Percentiles rank a stretch among this genome's conserved stretches.
Conservation (phyloP, 2,329 filamentous ascomycete genomes). For the Sphaceloma murrayae region DNA sequence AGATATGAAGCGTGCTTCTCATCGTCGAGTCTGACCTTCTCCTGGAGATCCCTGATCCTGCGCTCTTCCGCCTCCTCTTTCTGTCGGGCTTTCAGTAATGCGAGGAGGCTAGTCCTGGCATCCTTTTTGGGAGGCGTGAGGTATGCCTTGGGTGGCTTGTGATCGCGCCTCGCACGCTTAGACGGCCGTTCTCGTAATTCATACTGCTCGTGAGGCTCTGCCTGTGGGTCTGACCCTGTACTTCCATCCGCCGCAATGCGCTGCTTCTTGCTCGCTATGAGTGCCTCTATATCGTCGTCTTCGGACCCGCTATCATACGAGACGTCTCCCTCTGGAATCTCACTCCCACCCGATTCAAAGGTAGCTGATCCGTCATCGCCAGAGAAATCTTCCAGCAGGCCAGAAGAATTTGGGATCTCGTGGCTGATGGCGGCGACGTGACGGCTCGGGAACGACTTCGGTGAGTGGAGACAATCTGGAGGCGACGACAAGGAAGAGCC, state of each 20-base stretch:
- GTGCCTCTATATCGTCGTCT: slow-evolving; percentile 25
- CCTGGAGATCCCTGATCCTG: slow-evolving; percentile 21
- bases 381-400: too few species aligned
- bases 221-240: background rate
- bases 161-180: background rate
- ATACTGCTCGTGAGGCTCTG: background rate
- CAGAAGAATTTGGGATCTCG: too few species aligned
- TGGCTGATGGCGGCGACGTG: too few species aligned
- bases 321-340: background rate
- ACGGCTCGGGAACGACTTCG: too few species aligned
- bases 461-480: too few species aligned
- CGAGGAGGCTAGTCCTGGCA: slow-evolving; percentile 26
- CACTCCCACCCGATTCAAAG: background rate
- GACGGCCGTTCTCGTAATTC: background rate
- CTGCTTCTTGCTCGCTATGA: slow-evolving; percentile 25
- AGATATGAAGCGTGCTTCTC: slow-evolving; percentile 14
- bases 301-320: slow-evolving; percentile 21
- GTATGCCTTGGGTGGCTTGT: background rate
- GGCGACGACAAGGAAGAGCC: too few species aligned
- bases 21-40: slow-evolving; percentile 17
- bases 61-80: slow-evolving; percentile 23
- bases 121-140: slow-evolving; percentile 2
- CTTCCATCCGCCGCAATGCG: background rate
- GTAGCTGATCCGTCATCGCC: slow-evolving; percentile 30
- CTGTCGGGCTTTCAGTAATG: slow-evolving; percentile 23